phyloP scores from a whole-genome alignment of 2,329 filamentous ascomycete species.

The Penicillium sp. region DNA sequence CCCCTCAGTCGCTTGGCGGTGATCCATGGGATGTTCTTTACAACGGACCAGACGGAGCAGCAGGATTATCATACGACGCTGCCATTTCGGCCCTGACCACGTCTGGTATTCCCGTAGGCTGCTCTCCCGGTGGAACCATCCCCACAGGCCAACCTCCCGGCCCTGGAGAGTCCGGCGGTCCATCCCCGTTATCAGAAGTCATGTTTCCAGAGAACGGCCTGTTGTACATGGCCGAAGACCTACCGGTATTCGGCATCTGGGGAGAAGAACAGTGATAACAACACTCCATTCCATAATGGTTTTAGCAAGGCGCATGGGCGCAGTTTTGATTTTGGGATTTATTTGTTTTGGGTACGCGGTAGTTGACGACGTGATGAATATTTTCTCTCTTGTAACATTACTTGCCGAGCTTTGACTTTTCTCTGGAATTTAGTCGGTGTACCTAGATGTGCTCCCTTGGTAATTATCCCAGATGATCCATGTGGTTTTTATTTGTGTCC shows the following conservation, averaged over 20 bases:
- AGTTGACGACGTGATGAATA: no score
- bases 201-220: constrained; percentile 31
- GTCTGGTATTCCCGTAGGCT: constrained; percentile 30
- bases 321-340: background rate
- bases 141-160: constrained; percentile 14
- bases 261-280: constrained; percentile 14
- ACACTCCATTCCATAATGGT: background rate
- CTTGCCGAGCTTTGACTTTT: no score
- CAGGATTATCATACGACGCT: constrained; percentile 25
- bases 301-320: constrained; percentile 6
- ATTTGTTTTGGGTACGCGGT: background rate
- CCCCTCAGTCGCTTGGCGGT: constrained; percentile 12
- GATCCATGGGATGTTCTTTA: constrained; percentile 31
- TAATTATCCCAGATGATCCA: no score
- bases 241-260: constrained; percentile 31
- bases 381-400: no score
- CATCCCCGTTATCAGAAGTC: constrained; percentile 31
- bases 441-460: no score
- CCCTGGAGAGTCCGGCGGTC: constrained; percentile 12
- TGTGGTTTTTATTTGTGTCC: no score
- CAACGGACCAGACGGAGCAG: constrained; percentile 14
- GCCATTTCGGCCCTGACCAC: constrained; percentile 32
- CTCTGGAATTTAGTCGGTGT: no score
- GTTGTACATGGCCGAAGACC: constrained; percentile 33
- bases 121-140: constrained; percentile 29